phyloP scores from a whole-genome alignment of 2,329 filamentous ascomycete species.

The Aspergillus cejpii region DNA sequence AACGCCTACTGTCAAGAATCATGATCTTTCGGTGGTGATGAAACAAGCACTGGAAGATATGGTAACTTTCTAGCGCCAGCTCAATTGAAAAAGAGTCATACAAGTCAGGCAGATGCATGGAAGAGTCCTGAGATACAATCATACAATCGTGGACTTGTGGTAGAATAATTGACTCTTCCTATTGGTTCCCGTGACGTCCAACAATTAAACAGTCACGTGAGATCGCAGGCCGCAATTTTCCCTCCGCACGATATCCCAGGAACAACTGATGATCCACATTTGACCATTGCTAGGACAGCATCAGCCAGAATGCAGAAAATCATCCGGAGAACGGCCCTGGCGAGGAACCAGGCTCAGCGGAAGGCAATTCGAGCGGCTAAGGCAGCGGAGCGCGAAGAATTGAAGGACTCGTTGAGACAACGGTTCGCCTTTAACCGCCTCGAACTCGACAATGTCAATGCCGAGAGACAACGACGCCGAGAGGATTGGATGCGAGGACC shows the following conservation, averaged over 20 bases:
- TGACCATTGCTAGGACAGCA: slow-evolving; percentile 29
- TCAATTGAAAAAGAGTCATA: too few species aligned
- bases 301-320: slow-evolving; percentile 60
- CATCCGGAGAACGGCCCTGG: slow-evolving; percentile 58
- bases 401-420: slow-evolving; percentile 25
- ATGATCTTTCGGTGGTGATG: too few species aligned
- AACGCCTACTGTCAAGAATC: too few species aligned
- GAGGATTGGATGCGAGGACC: slow-evolving; percentile 76
- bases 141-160: too few species aligned
- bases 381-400: slow-evolving; percentile 36
- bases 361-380: slow-evolving; percentile 42
- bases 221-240: slow-evolving; percentile 19
- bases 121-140: not conserved
- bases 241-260: slow-evolving; percentile 7
- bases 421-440: slow-evolving; percentile 29
- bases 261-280: slow-evolving; percentile 6
- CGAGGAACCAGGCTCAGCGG: slow-evolving; percentile 55
- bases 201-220: slow-evolving; percentile 13
- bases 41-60: too few species aligned
- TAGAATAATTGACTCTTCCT: not conserved
- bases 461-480: slow-evolving; percentile 52
- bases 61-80: too few species aligned
- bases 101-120: too few species aligned
- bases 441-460: slow-evolving; percentile 37
- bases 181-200: not conserved